Evolutionary conservation across 2,329 filamentous ascomycete genomes (phyloP).

Genomic region (Paraphoma chrysanthemicola): DNA sequence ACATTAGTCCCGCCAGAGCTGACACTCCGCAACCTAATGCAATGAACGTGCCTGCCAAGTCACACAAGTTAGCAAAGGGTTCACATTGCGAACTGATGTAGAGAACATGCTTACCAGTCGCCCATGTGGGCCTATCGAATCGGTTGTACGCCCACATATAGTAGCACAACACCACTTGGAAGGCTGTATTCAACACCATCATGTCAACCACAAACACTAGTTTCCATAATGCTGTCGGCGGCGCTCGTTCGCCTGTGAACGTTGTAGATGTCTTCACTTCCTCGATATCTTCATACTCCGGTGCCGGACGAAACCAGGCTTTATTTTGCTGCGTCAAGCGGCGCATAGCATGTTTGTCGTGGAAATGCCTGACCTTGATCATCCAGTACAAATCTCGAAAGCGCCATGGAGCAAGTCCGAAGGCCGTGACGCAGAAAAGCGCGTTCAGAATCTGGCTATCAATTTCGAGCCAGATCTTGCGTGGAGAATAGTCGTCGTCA

Average conservation of each 20-base stretch:
- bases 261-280: constrained; percentile 46
- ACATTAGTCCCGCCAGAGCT: constrained; percentile 70
- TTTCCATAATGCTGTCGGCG: constrained; percentile 73
- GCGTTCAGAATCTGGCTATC: constrained; percentile 83
- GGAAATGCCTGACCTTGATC: constrained; percentile 63
- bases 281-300: constrained; percentile 62
- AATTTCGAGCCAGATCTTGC: constrained; percentile 82
- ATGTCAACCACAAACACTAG: constrained; percentile 80
- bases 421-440: constrained; percentile 86
- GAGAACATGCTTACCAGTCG: constrained; percentile 64
- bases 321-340: constrained; percentile 76
- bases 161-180: constrained; percentile 74
- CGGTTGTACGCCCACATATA: constrained; percentile 85
- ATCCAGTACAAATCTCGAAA: constrained; percentile 79
- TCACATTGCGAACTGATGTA: not conserved
- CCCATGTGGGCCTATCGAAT: constrained; percentile 75
- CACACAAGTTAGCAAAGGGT: no score
- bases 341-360: constrained; percentile 58
- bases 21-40: constrained; percentile 74
- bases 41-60: constrained; percentile 61
- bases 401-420: constrained; percentile 84
- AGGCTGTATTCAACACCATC: constrained; percentile 78
- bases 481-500: constrained; percentile 73
- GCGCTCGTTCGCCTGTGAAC: constrained; percentile 75
- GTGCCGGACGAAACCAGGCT: constrained; percentile 75